Evolutionary conservation across 306 rosid species (phyloP).

Genomic region (Neltuma alba): DNA sequence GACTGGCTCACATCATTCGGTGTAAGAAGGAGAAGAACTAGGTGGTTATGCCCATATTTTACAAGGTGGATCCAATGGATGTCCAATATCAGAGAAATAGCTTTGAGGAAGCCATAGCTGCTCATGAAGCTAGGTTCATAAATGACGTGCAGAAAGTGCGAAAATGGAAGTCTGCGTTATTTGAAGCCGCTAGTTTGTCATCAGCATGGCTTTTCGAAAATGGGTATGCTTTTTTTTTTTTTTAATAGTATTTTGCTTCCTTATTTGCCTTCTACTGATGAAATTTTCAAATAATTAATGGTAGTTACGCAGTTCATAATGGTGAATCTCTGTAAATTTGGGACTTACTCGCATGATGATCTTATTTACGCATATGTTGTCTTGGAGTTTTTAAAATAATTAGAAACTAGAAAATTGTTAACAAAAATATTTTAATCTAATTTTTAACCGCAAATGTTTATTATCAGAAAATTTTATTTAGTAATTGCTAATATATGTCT

Average conservation of each 20-base stretch:
- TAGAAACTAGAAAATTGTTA: too few species aligned
- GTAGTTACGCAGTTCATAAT: too few species aligned
- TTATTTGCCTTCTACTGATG: too few species aligned
- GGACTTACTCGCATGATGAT: too few species aligned
- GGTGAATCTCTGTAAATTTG: background rate
- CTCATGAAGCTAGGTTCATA: background rate
- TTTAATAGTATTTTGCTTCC: too few species aligned
- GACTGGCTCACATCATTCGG: background rate
- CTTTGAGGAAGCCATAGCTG: background rate
- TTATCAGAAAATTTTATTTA: too few species aligned
- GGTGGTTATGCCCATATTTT: background rate
- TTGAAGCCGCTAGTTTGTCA: background rate
- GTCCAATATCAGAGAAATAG: background rate
- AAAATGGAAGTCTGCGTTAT: background rate
- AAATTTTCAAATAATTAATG: too few species aligned
- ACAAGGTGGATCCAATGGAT: background rate
- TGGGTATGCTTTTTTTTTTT: background rate
- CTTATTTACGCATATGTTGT: too few species aligned
- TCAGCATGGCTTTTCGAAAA: background rate
- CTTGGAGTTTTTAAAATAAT: too few species aligned
- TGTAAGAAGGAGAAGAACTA: background rate
- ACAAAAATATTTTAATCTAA: too few species aligned
- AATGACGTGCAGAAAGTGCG: background rate
- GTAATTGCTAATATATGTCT: too few species aligned
- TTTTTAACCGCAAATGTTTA: too few species aligned